Conservation (phyloP, 208 protist genomes). For the Plasmodiophora brassicae region DNA sequence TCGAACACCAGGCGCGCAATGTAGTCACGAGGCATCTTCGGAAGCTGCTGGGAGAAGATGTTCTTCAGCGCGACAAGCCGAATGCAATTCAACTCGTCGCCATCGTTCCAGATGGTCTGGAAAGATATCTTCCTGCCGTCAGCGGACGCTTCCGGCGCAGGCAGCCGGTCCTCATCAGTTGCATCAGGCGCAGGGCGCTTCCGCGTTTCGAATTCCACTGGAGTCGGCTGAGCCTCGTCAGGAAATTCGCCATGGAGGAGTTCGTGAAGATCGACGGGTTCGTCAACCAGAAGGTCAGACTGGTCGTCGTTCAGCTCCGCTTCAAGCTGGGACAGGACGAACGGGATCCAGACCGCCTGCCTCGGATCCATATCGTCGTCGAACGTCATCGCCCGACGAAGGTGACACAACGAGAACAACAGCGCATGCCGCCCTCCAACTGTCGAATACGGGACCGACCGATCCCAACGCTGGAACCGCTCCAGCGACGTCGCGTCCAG, state of each 20-base stretch:
- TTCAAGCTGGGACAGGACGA: not conserved
- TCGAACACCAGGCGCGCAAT: constrained; percentile 73
- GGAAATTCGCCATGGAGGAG: not conserved
- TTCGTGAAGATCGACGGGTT: not conserved
- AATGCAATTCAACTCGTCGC: constrained; percentile 37
- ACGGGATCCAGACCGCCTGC: not conserved
- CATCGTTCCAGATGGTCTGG: constrained; percentile 53
- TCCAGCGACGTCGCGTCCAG: too few species aligned
- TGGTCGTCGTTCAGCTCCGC: not conserved
- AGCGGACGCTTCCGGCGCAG: not conserved
- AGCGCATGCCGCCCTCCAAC: too few species aligned
- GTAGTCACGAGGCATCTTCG: constrained; percentile 78
- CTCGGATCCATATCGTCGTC: not conserved
- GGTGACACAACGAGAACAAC: too few species aligned
- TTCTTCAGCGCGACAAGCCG: constrained; percentile 66
- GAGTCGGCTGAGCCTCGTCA: not conserved
- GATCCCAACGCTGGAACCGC: too few species aligned
- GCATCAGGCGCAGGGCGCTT: not conserved
- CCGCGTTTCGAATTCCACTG: not conserved
- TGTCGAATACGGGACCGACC: too few species aligned
- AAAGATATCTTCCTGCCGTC: constrained; percentile 40
- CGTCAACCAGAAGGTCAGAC: not conserved
- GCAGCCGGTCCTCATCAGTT: not conserved
- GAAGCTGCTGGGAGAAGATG: constrained; percentile 74
- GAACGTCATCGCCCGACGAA: not conserved